phyloP scores from a whole-genome alignment of 495 filamentous ascomycete genomes.

The Alectoria sarmentosa region DNA sequence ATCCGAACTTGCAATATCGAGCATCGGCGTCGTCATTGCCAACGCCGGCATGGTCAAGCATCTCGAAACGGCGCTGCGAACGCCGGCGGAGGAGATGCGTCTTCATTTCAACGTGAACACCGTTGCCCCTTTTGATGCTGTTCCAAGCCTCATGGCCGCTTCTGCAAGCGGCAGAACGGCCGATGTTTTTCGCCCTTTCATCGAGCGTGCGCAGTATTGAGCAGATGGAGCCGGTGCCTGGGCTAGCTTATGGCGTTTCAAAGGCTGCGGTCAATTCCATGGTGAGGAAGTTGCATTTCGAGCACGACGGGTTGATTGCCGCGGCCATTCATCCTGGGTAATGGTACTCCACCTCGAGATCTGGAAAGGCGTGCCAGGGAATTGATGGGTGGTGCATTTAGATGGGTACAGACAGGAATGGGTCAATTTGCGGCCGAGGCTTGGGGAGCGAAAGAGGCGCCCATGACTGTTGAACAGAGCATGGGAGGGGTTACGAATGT shows the following conservation, averaged over 20 bases:
- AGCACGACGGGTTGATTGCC: constrained; percentile 33
- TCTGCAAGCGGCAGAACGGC: constrained; percentile 30
- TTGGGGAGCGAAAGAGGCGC: too few relatives aligned
- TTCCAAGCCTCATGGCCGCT: constrained; percentile 36
- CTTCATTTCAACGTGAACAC: constrained; percentile 39
- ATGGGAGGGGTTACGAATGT: too few relatives aligned
- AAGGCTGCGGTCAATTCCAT: constrained; percentile 38
- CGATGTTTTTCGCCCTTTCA: constrained; percentile 35
- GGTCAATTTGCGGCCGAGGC: too few relatives aligned
- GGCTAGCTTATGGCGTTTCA: constrained; percentile 34
- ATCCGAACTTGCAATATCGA: constrained; percentile 27
- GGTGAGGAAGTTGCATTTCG: constrained; percentile 31
- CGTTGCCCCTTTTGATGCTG: constrained; percentile 31
- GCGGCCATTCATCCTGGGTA: background rate
- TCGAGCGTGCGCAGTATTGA: constrained; percentile 5
- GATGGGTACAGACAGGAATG: too few relatives aligned
- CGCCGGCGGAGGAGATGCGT: constrained; percentile 29
- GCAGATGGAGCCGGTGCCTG: constrained; percentile 27
- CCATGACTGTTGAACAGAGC: too few relatives aligned
- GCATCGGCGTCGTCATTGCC: constrained; percentile 43
- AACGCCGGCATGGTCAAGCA: constrained; percentile 37
- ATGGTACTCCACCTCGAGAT: too few relatives aligned
- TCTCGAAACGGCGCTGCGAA: constrained; percentile 7
- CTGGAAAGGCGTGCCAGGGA: too few relatives aligned
- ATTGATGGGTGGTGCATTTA: too few relatives aligned